Base-by-base conservation (phyloP, 2,329 filamentous ascomycete species). In the Hortaea werneckii region DNA sequence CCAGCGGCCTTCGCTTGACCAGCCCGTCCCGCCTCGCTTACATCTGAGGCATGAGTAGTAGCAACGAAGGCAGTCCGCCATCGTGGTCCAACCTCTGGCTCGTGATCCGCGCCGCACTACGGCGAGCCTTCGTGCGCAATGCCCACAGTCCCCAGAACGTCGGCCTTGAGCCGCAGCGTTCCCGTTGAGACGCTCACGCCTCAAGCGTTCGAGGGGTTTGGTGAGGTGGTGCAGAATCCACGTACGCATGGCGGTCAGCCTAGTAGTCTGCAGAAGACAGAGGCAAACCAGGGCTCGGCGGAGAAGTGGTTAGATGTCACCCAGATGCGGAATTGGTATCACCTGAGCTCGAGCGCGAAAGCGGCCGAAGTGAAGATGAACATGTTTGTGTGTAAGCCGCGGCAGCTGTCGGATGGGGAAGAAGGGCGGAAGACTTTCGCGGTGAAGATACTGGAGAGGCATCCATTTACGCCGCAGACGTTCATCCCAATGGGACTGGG, bases 391-490 rank as follows among this genome's bases (percentile, higher is more conserved):
- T 95, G 87, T 64, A 81, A 80, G 42, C 82, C 85, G 7, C 75
- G 85, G 32, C 56, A 69, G 34, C 67, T 84, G 58, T 55, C 58
- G 27, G 58, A 64, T 30, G 62, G 42, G 20, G 20, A 20, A 20
- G 37, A 65, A 26, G 59, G 59, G 6, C 60, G 58, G 28, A 55
- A 61, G 10, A 50, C 54, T 9, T 85, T 95, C 61, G 71, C 77
- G 40, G 75, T 95, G 44, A 67, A 68, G 13, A 78, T 95, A 47
- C 77, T 96, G 29, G 92, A 98, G 65, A 76, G 92, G 35, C 92
- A 98, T 66, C 90, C 92, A 0, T 96, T 82, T 67, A 96, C 92
- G 1, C 86, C 86, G 1, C 92, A 98, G 69, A 95, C 88, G 0
- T 96, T 98, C 65, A 76, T 86, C 38, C 92, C 92, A 0, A 70